Conservation (phyloP, 192 early-diverging fungal species). For the Powellomyces hirtus region DNA sequence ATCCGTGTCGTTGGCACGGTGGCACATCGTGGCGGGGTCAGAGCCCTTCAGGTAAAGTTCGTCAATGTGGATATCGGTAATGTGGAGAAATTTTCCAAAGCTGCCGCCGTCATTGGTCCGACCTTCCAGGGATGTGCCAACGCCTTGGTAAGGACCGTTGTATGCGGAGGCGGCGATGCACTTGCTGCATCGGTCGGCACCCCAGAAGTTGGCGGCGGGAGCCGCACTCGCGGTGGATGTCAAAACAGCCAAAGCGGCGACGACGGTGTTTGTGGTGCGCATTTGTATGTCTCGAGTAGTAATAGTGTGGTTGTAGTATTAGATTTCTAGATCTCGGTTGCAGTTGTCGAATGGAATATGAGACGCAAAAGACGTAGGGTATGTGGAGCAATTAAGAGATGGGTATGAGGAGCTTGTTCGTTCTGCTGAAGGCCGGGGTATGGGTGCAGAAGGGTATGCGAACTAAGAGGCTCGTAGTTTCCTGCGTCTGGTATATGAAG, state of each 20-base stretch:
- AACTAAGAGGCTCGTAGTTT: too few relatives aligned
- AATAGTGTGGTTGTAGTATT: not conserved
- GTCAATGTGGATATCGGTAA: conserved; percentile 28
- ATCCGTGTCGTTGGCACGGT: conserved; percentile 10
- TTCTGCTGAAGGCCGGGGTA: conserved; percentile 3
- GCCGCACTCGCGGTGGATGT: not conserved
- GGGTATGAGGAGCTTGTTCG: too few relatives aligned
- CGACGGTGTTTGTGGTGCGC: not conserved
- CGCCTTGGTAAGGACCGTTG: conserved; percentile 2
- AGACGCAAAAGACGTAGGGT: too few relatives aligned
- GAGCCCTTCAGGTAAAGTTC: conserved; percentile 21
- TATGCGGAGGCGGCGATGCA: conserved; percentile 9
- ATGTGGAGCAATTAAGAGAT: too few relatives aligned
- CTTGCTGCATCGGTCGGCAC: not conserved
- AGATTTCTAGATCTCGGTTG: too few relatives aligned
- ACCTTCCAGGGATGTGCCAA: too few relatives aligned
- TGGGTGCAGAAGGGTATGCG: not conserved
- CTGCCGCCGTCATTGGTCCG: not conserved
- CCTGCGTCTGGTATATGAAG: too few relatives aligned
- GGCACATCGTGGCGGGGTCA: conserved; percentile 20
- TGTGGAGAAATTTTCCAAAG: conserved; percentile 23
- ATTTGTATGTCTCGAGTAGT: not conserved
- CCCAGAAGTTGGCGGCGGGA: not conserved
- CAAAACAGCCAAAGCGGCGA: not conserved
- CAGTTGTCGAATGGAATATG: not conserved